Evolutionary conservation across 768 basidiomycete species (phyloP).

Genomic region (Pilatotrama ljubarskyi): DNA sequence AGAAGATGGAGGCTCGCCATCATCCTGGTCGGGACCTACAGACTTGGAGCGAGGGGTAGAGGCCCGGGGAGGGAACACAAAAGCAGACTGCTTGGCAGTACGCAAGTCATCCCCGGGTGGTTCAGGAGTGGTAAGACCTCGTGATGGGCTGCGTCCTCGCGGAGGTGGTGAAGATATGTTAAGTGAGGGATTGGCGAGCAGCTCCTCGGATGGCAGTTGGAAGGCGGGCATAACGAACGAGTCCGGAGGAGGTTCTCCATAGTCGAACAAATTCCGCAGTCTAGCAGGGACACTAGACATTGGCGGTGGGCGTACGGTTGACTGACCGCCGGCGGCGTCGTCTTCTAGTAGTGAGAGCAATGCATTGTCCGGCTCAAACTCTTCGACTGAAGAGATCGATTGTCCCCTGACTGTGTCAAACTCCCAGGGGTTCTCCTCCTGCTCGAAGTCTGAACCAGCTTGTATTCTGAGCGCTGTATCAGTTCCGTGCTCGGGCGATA

Average conservation of each 20-base stretch:
- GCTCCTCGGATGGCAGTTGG: slow-evolving; percentile 20
- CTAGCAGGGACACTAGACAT: slow-evolving; percentile 70
- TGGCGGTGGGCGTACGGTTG: slow-evolving; percentile 52
- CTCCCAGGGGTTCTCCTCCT: slow-evolving; percentile 61
- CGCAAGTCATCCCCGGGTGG: slow-evolving; percentile 40
- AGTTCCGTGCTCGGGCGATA: not conserved
- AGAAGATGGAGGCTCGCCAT: slow-evolving; percentile 27
- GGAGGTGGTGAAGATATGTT: slow-evolving; percentile 38
- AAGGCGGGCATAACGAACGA: slow-evolving; percentile 44
- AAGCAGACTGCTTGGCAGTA: slow-evolving; percentile 49
- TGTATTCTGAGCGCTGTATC: not conserved
- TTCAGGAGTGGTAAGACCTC: slow-evolving; percentile 34
- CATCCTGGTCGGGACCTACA: slow-evolving; percentile 24
- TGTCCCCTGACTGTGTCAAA: slow-evolving; percentile 69
- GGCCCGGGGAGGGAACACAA: slow-evolving; percentile 51
- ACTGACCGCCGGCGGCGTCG: slow-evolving; percentile 32
- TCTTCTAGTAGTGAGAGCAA: slow-evolving; percentile 17
- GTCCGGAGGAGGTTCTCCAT: slow-evolving; percentile 43
- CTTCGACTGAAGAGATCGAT: slow-evolving; percentile 23
- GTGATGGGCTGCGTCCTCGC: slow-evolving; percentile 35
- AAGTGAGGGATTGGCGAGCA: slow-evolving; percentile 16
- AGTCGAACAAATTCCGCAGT: slow-evolving; percentile 77
- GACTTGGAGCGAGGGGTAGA: slow-evolving; percentile 35
- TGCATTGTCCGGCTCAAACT: slow-evolving; percentile 11
- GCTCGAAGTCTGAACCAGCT: not conserved